Evolutionary conservation across 495 filamentous ascomycete genomes (phyloP).

Genomic region (Durotheca rogersii): DNA sequence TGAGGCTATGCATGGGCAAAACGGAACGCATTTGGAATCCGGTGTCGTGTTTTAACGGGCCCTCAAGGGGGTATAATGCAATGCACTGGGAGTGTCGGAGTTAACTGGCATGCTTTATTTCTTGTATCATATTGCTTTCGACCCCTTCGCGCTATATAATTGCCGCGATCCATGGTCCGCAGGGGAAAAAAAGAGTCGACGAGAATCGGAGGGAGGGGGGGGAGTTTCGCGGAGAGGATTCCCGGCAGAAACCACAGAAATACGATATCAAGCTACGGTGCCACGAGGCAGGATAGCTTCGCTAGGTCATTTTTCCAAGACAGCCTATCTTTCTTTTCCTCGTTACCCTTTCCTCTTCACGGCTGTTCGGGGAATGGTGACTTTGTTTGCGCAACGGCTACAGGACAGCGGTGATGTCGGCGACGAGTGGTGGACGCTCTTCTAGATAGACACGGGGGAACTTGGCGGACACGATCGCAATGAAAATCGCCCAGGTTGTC

Average conservation of each 20-base stretch:
- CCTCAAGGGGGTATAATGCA: slow-evolving; percentile 18
- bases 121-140: slow-evolving; percentile 33
- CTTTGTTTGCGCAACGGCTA: no score
- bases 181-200: slow-evolving; percentile 21
- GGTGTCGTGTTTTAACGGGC: slow-evolving; percentile 6
- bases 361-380: no score
- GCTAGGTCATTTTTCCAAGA: slow-evolving; percentile 8
- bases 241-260: slow-evolving; percentile 7
- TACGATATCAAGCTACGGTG: slow-evolving; percentile 11
- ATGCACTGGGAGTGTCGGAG: slow-evolving; percentile 21
- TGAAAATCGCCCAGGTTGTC: no score
- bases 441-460: no score
- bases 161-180: slow-evolving; percentile 23
- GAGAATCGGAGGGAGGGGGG: slow-evolving; percentile 8
- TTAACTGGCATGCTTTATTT: slow-evolving; percentile 23
- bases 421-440: no score
- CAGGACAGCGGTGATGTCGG: no score
- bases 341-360: no score
- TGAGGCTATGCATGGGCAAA: slow-evolving; percentile 30
- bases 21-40: slow-evolving; percentile 30
- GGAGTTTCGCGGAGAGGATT: background rate
- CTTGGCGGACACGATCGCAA: no score
- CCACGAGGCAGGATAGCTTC: slow-evolving; percentile 5
- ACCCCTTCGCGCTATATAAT: slow-evolving; percentile 32
- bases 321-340: no score